Evolutionary conservation across 352 stramenopile genomes (phyloP).

Genomic region (Pythium guiyangense): DNA sequence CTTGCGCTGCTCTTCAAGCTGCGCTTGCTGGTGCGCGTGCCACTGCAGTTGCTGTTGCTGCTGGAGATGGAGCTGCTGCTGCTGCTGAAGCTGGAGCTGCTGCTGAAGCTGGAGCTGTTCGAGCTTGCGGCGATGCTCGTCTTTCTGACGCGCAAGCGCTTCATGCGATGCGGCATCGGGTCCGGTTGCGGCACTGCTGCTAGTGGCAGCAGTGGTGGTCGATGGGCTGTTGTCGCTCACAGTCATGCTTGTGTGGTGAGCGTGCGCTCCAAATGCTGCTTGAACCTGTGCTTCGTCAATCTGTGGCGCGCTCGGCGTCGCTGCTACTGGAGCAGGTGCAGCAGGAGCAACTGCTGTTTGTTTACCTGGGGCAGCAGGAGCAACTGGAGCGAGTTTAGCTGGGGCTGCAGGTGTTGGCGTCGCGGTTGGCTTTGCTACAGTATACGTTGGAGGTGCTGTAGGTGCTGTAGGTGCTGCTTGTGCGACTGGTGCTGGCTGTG

Average conservation of each 20-base stretch:
- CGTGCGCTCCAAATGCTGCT: constrained; percentile 2
- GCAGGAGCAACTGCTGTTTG: neutral
- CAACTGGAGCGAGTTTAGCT: too few relatives aligned
- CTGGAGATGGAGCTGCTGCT: too few relatives aligned
- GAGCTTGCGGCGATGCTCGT: constrained; percentile 33
- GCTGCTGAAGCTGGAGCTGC: too few relatives aligned
- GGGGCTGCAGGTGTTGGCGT: neutral
- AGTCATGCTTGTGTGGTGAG: neutral
- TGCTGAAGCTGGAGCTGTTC: constrained; percentile 19
- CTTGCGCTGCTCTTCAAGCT: constrained; percentile 11
- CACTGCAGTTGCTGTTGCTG: constrained; percentile 8
- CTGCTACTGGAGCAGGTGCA: too few relatives aligned
- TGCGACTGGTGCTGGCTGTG: neutral
- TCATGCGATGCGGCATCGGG: constrained; percentile 13
- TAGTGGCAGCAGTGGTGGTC: neutral
- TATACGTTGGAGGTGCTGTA: neutral
- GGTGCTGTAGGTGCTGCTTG: neutral
- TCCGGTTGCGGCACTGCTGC: neutral
- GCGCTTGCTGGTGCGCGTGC: constrained; percentile 9
- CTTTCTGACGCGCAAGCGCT: constrained; percentile 30
- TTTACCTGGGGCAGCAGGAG: too few relatives aligned
- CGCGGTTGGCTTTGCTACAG: neutral
- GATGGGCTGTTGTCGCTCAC: neutral
- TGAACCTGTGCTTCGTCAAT: constrained; percentile 1
- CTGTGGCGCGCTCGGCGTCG: neutral